These are phyloP conservation scores for Septoria linicola DNA, from an alignment of 2,329 filamentous ascomycete species.

Conservation along the genomic window DNA sequence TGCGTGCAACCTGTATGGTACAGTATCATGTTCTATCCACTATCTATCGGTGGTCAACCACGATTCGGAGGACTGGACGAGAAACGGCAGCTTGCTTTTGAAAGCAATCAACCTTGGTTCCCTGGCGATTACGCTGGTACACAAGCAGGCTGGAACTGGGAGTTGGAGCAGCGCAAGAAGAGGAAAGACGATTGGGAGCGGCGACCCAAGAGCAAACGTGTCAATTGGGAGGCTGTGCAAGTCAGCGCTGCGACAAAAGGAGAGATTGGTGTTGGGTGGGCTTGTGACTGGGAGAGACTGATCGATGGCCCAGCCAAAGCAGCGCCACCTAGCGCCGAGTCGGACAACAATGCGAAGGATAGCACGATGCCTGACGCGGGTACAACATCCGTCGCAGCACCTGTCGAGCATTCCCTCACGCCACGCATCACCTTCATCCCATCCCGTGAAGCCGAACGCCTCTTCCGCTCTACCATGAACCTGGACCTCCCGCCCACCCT, in stretches of 20 bases:
- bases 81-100: constrained; percentile 75
- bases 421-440: constrained; percentile 11
- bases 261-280: constrained; percentile 78
- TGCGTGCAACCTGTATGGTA: constrained; percentile 86
- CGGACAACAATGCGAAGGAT: constrained; percentile 1
- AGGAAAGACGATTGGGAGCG: constrained; percentile 68
- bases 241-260: constrained; percentile 73
- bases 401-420: neutral
- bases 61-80: constrained; percentile 81
- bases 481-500: constrained; percentile 30
- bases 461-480: neutral
- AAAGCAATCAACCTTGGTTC: constrained; percentile 76
- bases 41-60: constrained; percentile 76
- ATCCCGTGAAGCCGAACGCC: neutral
- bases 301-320: constrained; percentile 40
- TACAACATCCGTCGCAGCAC: neutral
- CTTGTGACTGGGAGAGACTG: constrained; percentile 79
- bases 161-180: constrained; percentile 62
- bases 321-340: neutral
- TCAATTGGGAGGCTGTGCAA: constrained; percentile 71
- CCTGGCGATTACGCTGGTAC: constrained; percentile 82
- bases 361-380: neutral
- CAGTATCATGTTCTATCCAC: constrained; percentile 74
- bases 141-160: constrained; percentile 74
- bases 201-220: constrained; percentile 77